Evolutionary conservation across 495 filamentous ascomycete species (phyloP).

Genomic region (Neohortaea acidophila): DNA sequence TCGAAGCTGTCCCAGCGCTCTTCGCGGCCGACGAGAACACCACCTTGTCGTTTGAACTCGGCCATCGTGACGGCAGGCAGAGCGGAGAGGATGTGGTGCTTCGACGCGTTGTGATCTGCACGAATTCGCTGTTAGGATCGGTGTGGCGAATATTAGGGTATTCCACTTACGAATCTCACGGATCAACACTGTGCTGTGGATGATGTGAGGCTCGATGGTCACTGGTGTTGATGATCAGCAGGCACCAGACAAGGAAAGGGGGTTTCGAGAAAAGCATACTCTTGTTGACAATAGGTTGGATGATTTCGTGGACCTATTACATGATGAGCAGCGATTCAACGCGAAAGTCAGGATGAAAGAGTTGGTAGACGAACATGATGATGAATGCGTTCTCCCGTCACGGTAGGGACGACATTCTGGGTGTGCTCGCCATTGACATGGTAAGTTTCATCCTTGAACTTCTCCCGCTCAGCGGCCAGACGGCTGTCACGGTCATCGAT

Average conservation of each 20-base stretch:
- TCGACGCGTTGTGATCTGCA: slow-evolving; percentile 36
- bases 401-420: slow-evolving; percentile 29
- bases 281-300: slow-evolving; percentile 52
- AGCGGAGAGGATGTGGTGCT: slow-evolving; percentile 40
- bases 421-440: slow-evolving; percentile 36
- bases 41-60: slow-evolving; percentile 44
- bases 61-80: slow-evolving; percentile 45
- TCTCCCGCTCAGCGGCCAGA: slow-evolving; percentile 33
- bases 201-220: slow-evolving; percentile 45
- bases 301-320: slow-evolving; percentile 46
- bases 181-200: slow-evolving; percentile 52
- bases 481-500: slow-evolving; percentile 28
- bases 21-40: slow-evolving; percentile 37
- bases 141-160: no score
- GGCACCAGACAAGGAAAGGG: not conserved
- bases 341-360: no score
- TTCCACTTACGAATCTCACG: slow-evolving; percentile 53
- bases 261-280: slow-evolving; percentile 7
- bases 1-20: slow-evolving; percentile 41
- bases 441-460: slow-evolving; percentile 35
- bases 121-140: no score
- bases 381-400: slow-evolving; percentile 48
- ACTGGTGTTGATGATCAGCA: slow-evolving; percentile 24
- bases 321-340: no score
- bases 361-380: slow-evolving; percentile 30